Percentiles rank a stretch among this genome's conserved stretches.
phyloP scores from a whole-genome alignment of 768 basidiomycete species.

The Lactarius sanguifluus region DNA sequence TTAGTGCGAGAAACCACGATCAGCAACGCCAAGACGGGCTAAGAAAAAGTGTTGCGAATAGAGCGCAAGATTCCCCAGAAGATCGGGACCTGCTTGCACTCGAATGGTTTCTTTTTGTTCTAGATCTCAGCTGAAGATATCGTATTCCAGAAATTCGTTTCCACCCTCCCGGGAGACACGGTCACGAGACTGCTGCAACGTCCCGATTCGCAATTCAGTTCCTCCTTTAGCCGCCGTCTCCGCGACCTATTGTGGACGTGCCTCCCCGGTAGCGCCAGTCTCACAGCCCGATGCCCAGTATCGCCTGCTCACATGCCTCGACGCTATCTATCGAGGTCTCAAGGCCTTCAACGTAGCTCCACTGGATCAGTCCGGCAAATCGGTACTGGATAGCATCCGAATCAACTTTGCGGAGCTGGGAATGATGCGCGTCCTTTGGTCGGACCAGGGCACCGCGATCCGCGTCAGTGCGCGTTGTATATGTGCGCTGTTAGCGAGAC shows the following conservation, averaged over 20 bases:
- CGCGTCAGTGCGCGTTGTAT: conserved; percentile 2
- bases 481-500: neutral
- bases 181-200: neutral
- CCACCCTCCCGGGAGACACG: neutral
- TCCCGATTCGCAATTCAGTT: neutral
- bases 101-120: neutral
- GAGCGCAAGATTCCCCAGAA: neutral
- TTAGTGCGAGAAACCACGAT: neutral
- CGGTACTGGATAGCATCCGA: neutral
- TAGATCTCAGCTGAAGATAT: neutral
- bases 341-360: neutral
- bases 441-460: neutral
- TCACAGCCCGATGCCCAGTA: neutral
- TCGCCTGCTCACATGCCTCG: neutral
- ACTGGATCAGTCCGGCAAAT: neutral
- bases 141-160: neutral
- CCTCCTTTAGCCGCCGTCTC: neutral
- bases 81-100: neutral
- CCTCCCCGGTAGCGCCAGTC: neutral
- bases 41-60: neutral
- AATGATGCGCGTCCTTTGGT: neutral
- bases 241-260: neutral
- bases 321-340: neutral
- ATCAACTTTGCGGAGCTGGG: neutral
- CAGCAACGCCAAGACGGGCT: neutral